A percentile compares a stretch with the other conserved stretches of the same genome.
These are phyloP conservation scores for Paxillus rubicundulus DNA, from an alignment of 768 basidiomycete species.

Conservation along the genomic window DNA sequence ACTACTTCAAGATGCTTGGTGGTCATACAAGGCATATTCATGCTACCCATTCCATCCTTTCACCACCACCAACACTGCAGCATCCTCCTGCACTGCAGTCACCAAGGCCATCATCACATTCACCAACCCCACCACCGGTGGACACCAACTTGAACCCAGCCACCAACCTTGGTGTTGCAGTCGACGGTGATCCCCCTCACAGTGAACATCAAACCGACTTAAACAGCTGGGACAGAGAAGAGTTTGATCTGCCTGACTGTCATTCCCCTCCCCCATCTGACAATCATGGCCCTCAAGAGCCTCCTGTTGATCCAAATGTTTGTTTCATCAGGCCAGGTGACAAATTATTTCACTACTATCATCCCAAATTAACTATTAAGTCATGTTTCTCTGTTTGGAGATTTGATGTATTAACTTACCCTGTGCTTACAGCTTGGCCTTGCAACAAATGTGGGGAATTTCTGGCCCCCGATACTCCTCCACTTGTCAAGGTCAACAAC, in stretches of 20 bases:
- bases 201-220: no score
- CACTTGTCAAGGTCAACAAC: not conserved
- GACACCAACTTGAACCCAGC: not conserved
- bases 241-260: not conserved
- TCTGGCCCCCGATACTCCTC: constrained; percentile 1
- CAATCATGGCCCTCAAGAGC: not conserved
- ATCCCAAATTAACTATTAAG: constrained; percentile 2
- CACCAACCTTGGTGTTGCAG: not conserved
- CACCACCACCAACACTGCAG: not conserved
- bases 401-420: not conserved
- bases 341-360: constrained; percentile 3
- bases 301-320: no score
- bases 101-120: not conserved
- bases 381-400: not conserved
- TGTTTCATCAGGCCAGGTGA: constrained; percentile 1
- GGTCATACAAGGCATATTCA: constrained; percentile 1
- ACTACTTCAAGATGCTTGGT: not conserved
- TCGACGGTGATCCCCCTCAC: no score
- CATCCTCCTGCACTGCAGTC: not conserved
- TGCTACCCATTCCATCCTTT: not conserved
- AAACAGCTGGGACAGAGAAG: not conserved
- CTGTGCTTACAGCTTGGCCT: not conserved
- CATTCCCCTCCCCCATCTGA: no score
- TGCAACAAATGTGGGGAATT: constrained; percentile 3
- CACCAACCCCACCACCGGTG: not conserved